A percentile compares a stretch with the other conserved stretches of the same genome.
Conservation (phyloP, 2,329 filamentous ascomycete species). For the Rhynchosporium secalis region DNA sequence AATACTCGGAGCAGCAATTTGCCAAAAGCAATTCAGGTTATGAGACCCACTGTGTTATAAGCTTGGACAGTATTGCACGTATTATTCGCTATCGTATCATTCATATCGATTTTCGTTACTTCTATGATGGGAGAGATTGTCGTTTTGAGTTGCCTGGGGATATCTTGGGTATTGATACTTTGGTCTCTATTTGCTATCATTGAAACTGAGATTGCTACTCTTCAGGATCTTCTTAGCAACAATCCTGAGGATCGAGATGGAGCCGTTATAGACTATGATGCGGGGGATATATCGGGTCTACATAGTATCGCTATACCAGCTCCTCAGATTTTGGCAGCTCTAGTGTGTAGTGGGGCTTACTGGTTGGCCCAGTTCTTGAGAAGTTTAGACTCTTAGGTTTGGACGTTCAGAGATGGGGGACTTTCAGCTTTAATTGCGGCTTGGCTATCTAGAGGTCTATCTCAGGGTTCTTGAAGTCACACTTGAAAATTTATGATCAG, state of each 20-base stretch:
- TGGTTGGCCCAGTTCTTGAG: conserved; percentile 14
- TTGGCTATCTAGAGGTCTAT: not conserved
- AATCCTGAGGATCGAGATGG: conserved; percentile 12
- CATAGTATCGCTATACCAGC: conserved; percentile 25
- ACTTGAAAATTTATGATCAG: not conserved
- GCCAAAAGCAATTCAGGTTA: not conserved
- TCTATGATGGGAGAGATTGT: conserved; percentile 21
- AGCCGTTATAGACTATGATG: conserved; percentile 9
- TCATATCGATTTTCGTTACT: conserved; percentile 28
- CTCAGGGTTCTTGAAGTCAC: not conserved
- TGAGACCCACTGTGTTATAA: conserved; percentile 10
- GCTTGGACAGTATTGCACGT: conserved; percentile 30
- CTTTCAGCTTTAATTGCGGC: conserved; percentile 13
- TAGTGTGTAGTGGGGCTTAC: conserved; percentile 20
- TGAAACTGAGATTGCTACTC: conserved; percentile 28
- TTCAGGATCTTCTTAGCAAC: conserved; percentile 20
- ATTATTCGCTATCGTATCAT: conserved; percentile 29
- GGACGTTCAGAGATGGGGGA: conserved; percentile 20
- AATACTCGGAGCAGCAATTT: conserved; percentile 6
- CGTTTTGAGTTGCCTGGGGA: conserved; percentile 28
- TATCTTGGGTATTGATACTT: conserved; percentile 39
- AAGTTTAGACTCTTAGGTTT: conserved; percentile 10
- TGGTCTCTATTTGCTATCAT: conserved; percentile 40
- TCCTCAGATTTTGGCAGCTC: conserved; percentile 25
- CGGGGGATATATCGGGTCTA: conserved; percentile 23